phyloP scores from a whole-genome alignment of 108 stramenopile species.

The Licmophora abbreviata region DNA sequence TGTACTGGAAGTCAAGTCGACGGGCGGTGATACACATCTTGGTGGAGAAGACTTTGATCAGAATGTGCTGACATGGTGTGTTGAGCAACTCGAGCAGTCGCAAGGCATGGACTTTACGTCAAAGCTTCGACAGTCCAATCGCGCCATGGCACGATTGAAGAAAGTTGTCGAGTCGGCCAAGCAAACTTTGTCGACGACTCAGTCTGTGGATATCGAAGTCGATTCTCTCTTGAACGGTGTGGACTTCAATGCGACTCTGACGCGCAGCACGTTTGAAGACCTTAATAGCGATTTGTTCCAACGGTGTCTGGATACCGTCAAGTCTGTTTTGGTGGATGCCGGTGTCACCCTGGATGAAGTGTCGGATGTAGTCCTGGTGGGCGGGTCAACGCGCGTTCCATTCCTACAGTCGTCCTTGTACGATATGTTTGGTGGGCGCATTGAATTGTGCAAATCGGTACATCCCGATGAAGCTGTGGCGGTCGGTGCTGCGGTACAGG shows the following conservation, averaged over 20 bases:
- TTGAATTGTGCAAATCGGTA: constrained; percentile 64
- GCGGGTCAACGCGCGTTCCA: constrained; percentile 67
- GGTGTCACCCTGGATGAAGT: constrained; percentile 45
- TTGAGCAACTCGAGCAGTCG: constrained; percentile 57
- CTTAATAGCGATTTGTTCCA: constrained; percentile 43
- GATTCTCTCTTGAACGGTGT: constrained; percentile 35
- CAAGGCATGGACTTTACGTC: constrained; percentile 38
- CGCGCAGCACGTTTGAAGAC: constrained; percentile 39
- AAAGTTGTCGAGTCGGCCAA: constrained; percentile 71
- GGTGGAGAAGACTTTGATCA: constrained; percentile 95
- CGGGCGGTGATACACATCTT: constrained; percentile 86
- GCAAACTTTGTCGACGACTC: constrained; percentile 28
- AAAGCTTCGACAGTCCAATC: constrained; percentile 23
- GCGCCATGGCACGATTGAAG: constrained; percentile 67
- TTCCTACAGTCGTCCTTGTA: constrained; percentile 40
- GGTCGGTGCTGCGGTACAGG: constrained; percentile 69
- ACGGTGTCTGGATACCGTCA: constrained; percentile 68
- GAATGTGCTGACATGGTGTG: constrained; percentile 71
- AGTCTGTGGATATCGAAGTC: constrained; percentile 46
- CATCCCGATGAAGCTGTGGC: constrained; percentile 73
- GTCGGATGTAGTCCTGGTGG: constrained; percentile 64
- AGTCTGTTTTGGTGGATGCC: constrained; percentile 67
- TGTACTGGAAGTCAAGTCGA: constrained; percentile 85
- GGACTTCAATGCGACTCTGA: constrained; percentile 32
- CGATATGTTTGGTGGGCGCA: constrained; percentile 52